Conservation (phyloP, 2,329 filamentous ascomycete genomes). For the Drechmeria coniospora region DNA sequence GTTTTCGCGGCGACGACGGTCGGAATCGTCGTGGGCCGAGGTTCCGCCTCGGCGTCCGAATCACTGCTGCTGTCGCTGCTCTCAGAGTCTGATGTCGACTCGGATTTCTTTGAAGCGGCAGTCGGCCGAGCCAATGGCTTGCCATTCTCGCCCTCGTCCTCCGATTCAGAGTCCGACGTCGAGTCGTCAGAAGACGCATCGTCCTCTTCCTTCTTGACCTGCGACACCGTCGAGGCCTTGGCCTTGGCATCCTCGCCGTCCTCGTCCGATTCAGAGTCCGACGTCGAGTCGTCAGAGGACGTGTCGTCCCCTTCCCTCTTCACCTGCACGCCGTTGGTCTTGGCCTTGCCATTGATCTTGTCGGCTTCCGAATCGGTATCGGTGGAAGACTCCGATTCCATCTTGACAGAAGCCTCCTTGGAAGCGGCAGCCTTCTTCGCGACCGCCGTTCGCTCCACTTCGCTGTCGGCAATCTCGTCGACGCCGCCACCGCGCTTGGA, state of each 20-base stretch:
- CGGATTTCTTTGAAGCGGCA: too few relatives aligned
- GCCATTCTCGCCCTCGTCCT: constrained; percentile 14
- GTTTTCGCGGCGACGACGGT: constrained; percentile 7
- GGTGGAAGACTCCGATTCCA: constrained; percentile 10
- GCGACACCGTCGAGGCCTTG: constrained; percentile 7
- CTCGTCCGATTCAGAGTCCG: constrained; percentile 9
- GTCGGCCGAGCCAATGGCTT: too few relatives aligned
- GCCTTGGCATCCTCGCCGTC: constrained; percentile 15
- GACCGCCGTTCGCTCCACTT: constrained; percentile 20
- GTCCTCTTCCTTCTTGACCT: constrained; percentile 5
- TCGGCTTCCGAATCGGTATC: constrained; percentile 15
- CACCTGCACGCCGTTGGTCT: constrained; percentile 8
- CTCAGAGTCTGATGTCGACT: constrained; percentile 10
- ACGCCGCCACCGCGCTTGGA: constrained; percentile 15
- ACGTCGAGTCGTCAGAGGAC: too few relatives aligned
- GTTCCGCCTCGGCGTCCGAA: constrained; percentile 7
- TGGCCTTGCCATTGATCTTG: constrained; percentile 6
- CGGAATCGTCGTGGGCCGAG: constrained; percentile 7
- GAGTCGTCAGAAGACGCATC: too few relatives aligned
- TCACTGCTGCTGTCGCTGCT: constrained; percentile 10
- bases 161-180: constrained; percentile 9
- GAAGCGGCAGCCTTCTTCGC: too few relatives aligned
- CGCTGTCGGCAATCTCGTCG: constrained; percentile 27
- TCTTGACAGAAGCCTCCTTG: constrained; percentile 6
- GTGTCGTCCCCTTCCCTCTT: constrained; percentile 1